These are phyloP conservation scores for Yamadazyma scolyti DNA, from an alignment of 805 yeast species.

Conservation along the genomic window DNA sequence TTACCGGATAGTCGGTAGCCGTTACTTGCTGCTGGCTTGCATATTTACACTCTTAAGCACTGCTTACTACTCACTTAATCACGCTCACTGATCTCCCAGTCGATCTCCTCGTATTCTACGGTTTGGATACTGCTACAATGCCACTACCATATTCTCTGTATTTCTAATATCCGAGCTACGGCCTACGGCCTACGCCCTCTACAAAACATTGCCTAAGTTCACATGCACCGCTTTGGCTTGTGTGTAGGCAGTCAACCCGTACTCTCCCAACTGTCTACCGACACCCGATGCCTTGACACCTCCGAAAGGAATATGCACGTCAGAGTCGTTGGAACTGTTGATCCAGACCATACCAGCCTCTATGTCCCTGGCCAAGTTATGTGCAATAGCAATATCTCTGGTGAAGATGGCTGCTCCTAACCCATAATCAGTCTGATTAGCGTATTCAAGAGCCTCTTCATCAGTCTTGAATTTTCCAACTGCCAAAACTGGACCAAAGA, in stretches of 20 bases:
- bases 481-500: conserved; percentile 83
- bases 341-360: conserved; percentile 46
- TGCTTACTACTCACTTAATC: too few species aligned
- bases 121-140: too few species aligned
- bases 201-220: conserved; percentile 50
- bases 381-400: conserved; percentile 60
- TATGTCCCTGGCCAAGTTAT: conserved; percentile 52
- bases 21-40: too few species aligned
- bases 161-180: too few species aligned
- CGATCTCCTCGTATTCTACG: too few species aligned
- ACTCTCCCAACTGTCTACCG: conserved; percentile 78
- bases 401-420: conserved; percentile 83
- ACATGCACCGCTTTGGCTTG: conserved; percentile 77
- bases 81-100: too few species aligned
- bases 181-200: too few species aligned
- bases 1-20: too few species aligned
- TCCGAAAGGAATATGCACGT: conserved; percentile 61
- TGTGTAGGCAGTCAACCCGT: conserved; percentile 67
- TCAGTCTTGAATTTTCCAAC: conserved; percentile 62
- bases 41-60: too few species aligned
- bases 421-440: conserved; percentile 75
- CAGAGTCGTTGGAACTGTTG: conserved; percentile 44
- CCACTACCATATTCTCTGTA: too few species aligned
- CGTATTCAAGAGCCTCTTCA: conserved; percentile 64
- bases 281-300: conserved; percentile 78